Evolutionary conservation across 352 stramenopile genomes (phyloP).

Genomic region (Elongisporangium prolatum): DNA sequence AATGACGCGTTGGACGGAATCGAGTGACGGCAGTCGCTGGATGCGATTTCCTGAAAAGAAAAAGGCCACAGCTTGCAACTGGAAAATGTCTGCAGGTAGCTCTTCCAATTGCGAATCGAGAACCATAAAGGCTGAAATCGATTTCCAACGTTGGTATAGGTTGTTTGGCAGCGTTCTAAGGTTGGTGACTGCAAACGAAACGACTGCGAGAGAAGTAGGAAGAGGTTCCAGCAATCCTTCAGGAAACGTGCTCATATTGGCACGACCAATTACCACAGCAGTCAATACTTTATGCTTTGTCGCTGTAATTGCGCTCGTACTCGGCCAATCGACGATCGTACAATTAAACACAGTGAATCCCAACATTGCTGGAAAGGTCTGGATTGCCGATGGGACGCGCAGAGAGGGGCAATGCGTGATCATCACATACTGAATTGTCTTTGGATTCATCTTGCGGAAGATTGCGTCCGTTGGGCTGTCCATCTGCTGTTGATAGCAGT

Average conservation of each 20-base stretch:
- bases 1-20: neutral
- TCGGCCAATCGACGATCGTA: neutral
- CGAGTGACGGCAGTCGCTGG: neutral
- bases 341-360: neutral
- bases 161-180: neutral
- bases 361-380: neutral
- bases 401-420: neutral
- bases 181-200: neutral
- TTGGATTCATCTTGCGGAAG: neutral
- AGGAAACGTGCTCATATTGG: neutral
- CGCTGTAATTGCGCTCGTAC: neutral
- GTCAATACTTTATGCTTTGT: neutral
- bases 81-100: neutral
- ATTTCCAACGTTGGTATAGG: neutral
- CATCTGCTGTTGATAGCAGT: neutral
- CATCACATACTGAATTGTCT: neutral
- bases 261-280: neutral
- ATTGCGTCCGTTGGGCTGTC: neutral
- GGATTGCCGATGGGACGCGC: neutral
- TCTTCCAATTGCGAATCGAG: neutral
- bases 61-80: neutral
- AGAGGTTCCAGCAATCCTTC: neutral
- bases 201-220: neutral
- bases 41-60: neutral
- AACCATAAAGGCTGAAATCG: neutral